Percentiles rank a stretch among this genome's conserved stretches.
Evolutionary conservation across 495 filamentous ascomycete species (phyloP).

Genomic region (Astrothelium macrocarpum): DNA sequence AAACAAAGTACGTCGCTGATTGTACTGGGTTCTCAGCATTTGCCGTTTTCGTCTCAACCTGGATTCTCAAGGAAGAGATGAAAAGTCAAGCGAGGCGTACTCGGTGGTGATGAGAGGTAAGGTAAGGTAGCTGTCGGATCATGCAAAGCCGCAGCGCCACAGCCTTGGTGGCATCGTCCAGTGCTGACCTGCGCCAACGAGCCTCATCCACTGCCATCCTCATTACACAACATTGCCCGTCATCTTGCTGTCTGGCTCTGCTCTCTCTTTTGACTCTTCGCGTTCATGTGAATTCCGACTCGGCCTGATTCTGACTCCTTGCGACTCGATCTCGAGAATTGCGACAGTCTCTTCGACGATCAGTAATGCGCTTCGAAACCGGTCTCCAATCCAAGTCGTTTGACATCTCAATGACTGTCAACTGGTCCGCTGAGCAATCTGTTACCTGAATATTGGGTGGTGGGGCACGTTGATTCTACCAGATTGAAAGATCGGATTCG

Average conservation of each 20-base stretch:
- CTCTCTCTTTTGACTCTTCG: neutral
- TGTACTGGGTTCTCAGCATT: neutral
- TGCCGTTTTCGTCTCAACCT: neutral
- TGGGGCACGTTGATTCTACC: neutral
- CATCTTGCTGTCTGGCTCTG: neutral
- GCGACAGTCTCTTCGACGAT: neutral
- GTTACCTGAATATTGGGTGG: neutral
- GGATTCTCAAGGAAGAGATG: neutral
- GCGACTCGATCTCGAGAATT: neutral
- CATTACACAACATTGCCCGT: neutral
- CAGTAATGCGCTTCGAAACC: neutral
- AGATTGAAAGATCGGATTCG: too few relatives aligned
- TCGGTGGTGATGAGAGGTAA: neutral
- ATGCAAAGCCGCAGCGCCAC: neutral
- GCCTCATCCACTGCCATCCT: neutral
- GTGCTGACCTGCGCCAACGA: neutral
- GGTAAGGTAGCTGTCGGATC: neutral
- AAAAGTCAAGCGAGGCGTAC: neutral
- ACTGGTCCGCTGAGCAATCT: neutral
- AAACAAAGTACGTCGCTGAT: neutral
- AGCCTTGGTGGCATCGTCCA: neutral
- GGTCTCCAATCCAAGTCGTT: neutral
- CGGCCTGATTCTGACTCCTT: neutral
- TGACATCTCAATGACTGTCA: neutral
- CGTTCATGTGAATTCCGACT: neutral